Percentiles rank a stretch among this genome's conserved stretches.
Conservation (phyloP, 768 basidiomycete species). For the Rhodotorula taiwanensis region DNA sequence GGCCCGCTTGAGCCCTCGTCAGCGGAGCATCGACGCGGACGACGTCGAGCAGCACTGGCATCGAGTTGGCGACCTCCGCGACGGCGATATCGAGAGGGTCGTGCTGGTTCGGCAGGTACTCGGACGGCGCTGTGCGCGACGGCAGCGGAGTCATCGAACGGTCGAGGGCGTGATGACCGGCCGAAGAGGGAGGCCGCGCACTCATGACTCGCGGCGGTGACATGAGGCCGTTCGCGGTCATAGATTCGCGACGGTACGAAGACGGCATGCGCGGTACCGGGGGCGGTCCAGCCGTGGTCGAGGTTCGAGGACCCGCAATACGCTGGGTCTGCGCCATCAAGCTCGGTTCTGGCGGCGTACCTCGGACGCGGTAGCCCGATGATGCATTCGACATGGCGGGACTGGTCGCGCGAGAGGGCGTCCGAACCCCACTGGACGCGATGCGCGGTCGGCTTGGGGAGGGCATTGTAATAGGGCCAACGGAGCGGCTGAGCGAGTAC, state of each 20-base stretch:
- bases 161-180: background rate
- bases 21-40: slow-evolving; percentile 75
- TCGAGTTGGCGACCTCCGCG: slow-evolving; percentile 66
- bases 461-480: background rate
- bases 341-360: slow-evolving; percentile 62
- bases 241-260: background rate
- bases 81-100: slow-evolving; percentile 81
- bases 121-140: background rate
- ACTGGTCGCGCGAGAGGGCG: slow-evolving; percentile 47
- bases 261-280: slow-evolving; percentile 17
- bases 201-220: no score
- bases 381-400: slow-evolving; percentile 46
- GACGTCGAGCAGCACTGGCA: slow-evolving; percentile 58
- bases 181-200: background rate
- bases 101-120: slow-evolving; percentile 49
- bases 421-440: slow-evolving; percentile 37
- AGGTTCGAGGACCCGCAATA: slow-evolving; percentile 8
- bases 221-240: background rate
- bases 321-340: slow-evolving; percentile 57
- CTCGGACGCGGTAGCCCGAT: background rate
- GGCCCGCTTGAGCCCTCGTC: slow-evolving; percentile 53
- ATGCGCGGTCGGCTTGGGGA: slow-evolving; percentile 41
- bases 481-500: slow-evolving; percentile 11
- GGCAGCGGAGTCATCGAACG: background rate
- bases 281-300: slow-evolving; percentile 6